Conservation (phyloP, 345 rosid species). For the Camelina neglecta region DNA sequence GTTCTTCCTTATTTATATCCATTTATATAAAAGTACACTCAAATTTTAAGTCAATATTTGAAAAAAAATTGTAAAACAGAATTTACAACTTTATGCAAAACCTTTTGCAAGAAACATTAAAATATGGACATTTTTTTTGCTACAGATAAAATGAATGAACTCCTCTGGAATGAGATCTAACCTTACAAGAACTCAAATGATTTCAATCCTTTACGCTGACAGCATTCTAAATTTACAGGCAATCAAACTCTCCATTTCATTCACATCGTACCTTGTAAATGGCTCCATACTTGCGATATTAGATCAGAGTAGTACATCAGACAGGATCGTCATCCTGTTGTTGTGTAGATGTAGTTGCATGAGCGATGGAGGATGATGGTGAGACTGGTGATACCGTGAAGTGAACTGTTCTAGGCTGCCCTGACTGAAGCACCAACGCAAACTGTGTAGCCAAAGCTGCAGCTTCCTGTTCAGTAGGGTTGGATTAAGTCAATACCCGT, state of each 20-base stretch:
- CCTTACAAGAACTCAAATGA: constrained; percentile 8
- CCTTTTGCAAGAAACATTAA: neutral
- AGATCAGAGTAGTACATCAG: constrained; percentile 11
- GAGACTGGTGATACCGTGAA: constrained; percentile 67
- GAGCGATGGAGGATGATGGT: constrained; percentile 43
- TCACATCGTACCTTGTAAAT: constrained; percentile 1
- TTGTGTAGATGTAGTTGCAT: constrained; percentile 32
- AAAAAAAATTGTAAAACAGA: neutral
- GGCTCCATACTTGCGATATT: neutral
- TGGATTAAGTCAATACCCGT: constrained; percentile 7
- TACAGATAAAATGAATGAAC: constrained; percentile 14
- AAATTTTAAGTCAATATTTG: constrained; percentile 6
- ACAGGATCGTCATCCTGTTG: constrained; percentile 33
- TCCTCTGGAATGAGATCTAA: constrained; percentile 5
- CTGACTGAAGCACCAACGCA: constrained; percentile 89
- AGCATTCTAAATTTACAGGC: constrained; percentile 36
- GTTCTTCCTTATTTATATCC: neutral
- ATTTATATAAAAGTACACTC: neutral
- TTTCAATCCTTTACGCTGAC: constrained; percentile 29
- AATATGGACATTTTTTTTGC: constrained; percentile 13
- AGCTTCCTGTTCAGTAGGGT: constrained; percentile 68
- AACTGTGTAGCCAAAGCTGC: constrained; percentile 89
- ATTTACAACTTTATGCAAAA: constrained; percentile 31
- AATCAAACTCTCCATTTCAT: constrained; percentile 20
- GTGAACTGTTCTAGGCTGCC: constrained; percentile 76